Evolutionary conservation across 2,329 filamentous ascomycete species (phyloP).

Genomic region (Fusarium sp.): DNA sequence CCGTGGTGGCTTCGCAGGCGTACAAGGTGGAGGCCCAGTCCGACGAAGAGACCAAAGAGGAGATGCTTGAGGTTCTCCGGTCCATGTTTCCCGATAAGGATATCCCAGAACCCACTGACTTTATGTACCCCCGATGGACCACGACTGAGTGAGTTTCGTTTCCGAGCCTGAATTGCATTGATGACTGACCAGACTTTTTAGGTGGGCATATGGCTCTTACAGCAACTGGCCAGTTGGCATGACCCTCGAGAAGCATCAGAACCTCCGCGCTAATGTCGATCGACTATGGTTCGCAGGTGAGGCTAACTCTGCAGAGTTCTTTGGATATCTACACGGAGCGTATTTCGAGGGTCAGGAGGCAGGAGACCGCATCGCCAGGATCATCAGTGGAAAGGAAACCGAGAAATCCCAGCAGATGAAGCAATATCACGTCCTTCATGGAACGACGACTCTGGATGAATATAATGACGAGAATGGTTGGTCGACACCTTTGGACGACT

Average conservation of each 20-base stretch:
- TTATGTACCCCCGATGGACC: slow-evolving; percentile 67
- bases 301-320: slow-evolving; percentile 74
- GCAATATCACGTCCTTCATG: slow-evolving; percentile 30
- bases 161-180: accelerated
- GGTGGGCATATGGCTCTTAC: slow-evolving; percentile 72
- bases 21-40: slow-evolving; percentile 73
- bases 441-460: slow-evolving; percentile 37
- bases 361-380: slow-evolving; percentile 59
- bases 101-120: slow-evolving; percentile 72
- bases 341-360: slow-evolving; percentile 70
- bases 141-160: slow-evolving; percentile 40
- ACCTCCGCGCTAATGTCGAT: slow-evolving; percentile 75
- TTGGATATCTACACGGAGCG: slow-evolving; percentile 76
- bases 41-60: slow-evolving; percentile 70
- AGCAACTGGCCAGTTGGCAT: slow-evolving; percentile 78
- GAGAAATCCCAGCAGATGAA: slow-evolving; percentile 33
- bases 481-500: slow-evolving; percentile 20
- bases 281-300: slow-evolving; percentile 78
- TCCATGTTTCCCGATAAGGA: slow-evolving; percentile 72
- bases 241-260: slow-evolving; percentile 77
- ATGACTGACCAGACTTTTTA: slow-evolving; percentile 20
- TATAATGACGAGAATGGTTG: slow-evolving; percentile 37
- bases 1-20: slow-evolving; percentile 49
- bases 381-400: slow-evolving; percentile 22
- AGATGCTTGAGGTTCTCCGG: slow-evolving; percentile 71